Percentiles rank a stretch among this genome's conserved stretches.
phyloP scores from a whole-genome alignment of 805 yeast genomes.

The Starmerella bombi region DNA sequence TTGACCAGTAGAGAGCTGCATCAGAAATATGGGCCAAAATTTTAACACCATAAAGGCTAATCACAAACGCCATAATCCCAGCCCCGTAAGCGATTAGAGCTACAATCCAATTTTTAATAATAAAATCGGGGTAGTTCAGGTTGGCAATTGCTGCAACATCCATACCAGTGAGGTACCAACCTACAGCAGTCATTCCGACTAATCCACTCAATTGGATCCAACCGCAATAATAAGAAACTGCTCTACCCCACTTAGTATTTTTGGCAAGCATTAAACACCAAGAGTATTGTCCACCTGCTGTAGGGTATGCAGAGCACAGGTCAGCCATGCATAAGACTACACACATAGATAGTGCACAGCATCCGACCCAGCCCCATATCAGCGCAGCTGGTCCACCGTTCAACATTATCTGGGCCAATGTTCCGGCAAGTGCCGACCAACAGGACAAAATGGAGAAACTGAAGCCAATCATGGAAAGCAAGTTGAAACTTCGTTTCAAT shows the following conservation, averaged over 20 bases:
- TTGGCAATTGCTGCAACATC: conserved; percentile 40
- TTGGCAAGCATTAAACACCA: conserved; percentile 37
- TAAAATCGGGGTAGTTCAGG: conserved; percentile 29
- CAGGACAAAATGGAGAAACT: conserved; percentile 53
- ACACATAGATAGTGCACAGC: conserved; percentile 39
- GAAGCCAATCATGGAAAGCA: conserved; percentile 37
- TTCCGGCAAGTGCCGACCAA: conserved; percentile 51
- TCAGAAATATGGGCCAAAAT: conserved; percentile 39
- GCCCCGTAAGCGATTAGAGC: conserved; percentile 23
- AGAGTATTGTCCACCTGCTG: conserved; percentile 56
- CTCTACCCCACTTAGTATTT: conserved; percentile 30
- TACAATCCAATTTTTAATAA: conserved; percentile 23
- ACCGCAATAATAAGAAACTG: conserved; percentile 48
- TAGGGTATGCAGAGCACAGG: conserved; percentile 41
- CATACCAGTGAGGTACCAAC: conserved; percentile 41
- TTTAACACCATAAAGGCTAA: conserved; percentile 17
- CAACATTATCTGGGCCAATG: conserved; percentile 46
- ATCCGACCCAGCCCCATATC: conserved; percentile 47
- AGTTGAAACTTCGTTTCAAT: conserved; percentile 43
- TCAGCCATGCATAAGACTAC: conserved; percentile 57
- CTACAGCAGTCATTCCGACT: conserved; percentile 48
- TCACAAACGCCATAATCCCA: conserved; percentile 17
- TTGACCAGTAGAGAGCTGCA: conserved; percentile 39
- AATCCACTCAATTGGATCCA: conserved; percentile 50
- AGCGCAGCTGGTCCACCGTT: conserved; percentile 52